Base-by-base conservation (phyloP, 768 basidiomycete species). In the Hysterangium stoloniferum region DNA sequence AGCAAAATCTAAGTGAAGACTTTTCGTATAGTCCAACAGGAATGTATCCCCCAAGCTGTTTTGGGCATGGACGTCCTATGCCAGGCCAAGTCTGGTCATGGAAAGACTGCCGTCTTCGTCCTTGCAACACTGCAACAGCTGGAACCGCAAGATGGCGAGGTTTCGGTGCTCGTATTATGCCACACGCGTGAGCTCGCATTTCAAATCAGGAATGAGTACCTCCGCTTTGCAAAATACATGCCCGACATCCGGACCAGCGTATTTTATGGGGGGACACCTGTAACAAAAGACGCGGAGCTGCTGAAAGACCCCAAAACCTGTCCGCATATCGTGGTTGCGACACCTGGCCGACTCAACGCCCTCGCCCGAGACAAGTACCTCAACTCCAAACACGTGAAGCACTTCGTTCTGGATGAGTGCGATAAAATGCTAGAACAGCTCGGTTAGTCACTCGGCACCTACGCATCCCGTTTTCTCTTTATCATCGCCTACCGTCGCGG, bases 361-460 rank as follows among this genome's bases (percentile, higher is more conserved):
- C 84, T 99, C 59, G 82, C 85, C 44, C 78, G 95, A 58, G 96
- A 98, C 72, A 98, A 98, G 76, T 79, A 86, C 61, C 68, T 99
- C 69, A 91, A 96, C 64, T 88, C 89, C 57, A 88, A 88, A 71
- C 84, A 89, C 63, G 92, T 98, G 69, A 98, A 98, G 73, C 95
- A 98, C 75, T 99, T 99, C 71, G 93, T 96, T 52, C 76, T 99
- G 68, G 96, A 99, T 79, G 96, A 99, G 75, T 99, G 96, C 79
- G 96, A 99, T 79, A 99, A 99, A 82, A 97, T 99, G 92, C 86
- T 99, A 67, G 96, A 99, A 80, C 88, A 93, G 82, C 93, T 99
- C 75, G 96, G 96, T 99, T 90, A 97, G 96, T 99, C 80, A 70
- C 31, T 54, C 56, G 43, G 53, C 40, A 35, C 52, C 36, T 51